Conservation (phyloP, 306 rosid species). For the Crotalaria pallida region DNA sequence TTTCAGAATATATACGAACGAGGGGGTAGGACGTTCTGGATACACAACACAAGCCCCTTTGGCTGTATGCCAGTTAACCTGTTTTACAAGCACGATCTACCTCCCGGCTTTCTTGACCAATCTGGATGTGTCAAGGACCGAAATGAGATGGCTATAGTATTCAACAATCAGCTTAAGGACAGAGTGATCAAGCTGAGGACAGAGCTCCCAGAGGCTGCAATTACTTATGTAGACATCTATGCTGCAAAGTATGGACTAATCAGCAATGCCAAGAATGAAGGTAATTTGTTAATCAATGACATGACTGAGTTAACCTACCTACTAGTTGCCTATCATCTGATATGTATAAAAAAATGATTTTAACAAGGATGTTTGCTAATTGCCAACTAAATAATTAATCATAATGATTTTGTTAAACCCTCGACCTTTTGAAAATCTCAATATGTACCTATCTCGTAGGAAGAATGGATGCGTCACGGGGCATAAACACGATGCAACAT, state of each 20-base stretch:
- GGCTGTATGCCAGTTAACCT: constrained; percentile 76
- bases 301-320: background rate
- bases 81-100: constrained; percentile 56
- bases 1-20: constrained; percentile 54
- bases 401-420: background rate
- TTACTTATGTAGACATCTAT: constrained; percentile 71
- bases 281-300: constrained; percentile 26
- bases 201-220: constrained; percentile 80
- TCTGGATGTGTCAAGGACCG: constrained; percentile 60
- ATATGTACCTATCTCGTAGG: background rate
- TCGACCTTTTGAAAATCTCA: background rate
- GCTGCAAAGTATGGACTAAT: constrained; percentile 81
- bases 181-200: constrained; percentile 60
- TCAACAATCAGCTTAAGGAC: constrained; percentile 56
- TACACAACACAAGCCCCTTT: constrained; percentile 89
- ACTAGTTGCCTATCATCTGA: background rate
- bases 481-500: too few relatives aligned
- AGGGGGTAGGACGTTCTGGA: constrained; percentile 89
- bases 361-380: background rate
- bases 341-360: too few relatives aligned
- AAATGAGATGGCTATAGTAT: constrained; percentile 62
- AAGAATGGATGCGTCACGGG: too few relatives aligned
- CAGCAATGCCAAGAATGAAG: constrained; percentile 65
- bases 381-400: background rate
- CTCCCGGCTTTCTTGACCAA: constrained; percentile 46